A percentile compares a stretch with the other conserved stretches of the same genome.
phyloP scores from a whole-genome alignment of 2,329 filamentous ascomycete genomes.

The Scortechinia acanthostroma region DNA sequence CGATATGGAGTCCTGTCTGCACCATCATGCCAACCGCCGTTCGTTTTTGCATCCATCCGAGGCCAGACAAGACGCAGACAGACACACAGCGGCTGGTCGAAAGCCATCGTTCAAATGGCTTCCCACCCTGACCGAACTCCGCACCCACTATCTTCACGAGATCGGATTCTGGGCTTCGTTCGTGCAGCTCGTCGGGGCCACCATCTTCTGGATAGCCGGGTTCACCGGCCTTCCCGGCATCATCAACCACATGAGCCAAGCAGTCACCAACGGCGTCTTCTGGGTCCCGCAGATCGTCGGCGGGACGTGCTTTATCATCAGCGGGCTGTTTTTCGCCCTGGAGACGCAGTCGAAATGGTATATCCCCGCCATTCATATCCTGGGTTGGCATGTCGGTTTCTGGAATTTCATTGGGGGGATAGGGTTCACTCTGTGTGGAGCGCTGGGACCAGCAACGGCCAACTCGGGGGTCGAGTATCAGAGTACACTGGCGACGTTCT shows the following conservation, averaged over 20 bases:
- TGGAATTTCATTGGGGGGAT: conserved; percentile 60
- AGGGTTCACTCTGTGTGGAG: conserved; percentile 57
- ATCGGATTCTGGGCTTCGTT: conserved; percentile 55
- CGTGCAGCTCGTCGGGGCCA: conserved; percentile 47
- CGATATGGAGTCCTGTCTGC: neutral
- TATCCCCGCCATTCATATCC: conserved; percentile 39
- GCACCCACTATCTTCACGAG: conserved; percentile 50
- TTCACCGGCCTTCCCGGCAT: conserved; percentile 53
- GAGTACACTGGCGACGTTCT: conserved; percentile 36
- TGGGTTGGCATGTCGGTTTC: conserved; percentile 62
- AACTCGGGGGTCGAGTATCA: conserved; percentile 34
- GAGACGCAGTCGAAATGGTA: conserved; percentile 63
- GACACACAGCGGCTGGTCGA: too few species aligned
- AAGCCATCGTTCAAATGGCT: conserved; percentile 40
- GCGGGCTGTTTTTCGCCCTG: conserved; percentile 51
- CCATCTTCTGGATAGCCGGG: conserved; percentile 58
- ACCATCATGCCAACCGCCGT: neutral
- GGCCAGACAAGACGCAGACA: too few species aligned
- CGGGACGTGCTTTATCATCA: conserved; percentile 53
- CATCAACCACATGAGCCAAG: conserved; percentile 33
- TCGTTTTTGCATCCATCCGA: too few species aligned
- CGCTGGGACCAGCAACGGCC: conserved; percentile 36
- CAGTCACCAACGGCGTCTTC: conserved; percentile 43
- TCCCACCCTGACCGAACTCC: conserved; percentile 45
- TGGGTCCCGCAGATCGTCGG: conserved; percentile 59